Base-by-base conservation (phyloP, 2,329 filamentous ascomycete species). In the Colletotrichum abscissum region DNA sequence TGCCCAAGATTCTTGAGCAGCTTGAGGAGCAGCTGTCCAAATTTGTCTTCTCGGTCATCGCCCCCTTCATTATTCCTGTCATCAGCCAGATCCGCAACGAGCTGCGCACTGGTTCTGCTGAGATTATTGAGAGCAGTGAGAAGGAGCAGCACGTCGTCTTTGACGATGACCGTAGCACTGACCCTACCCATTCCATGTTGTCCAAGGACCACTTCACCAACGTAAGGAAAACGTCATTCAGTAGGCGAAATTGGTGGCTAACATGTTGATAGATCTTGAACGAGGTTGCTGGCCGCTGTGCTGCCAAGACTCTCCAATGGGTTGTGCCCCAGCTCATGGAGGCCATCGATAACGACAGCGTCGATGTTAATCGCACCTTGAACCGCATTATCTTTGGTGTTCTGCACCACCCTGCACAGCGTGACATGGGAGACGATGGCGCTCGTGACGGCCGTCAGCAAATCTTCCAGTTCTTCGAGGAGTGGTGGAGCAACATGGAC, bases 171-270 rank as follows among this genome's bases (percentile, higher is more conserved):
- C 75, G 89, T 64, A 93, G 86, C 75, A 91, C 91, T 24, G 93
- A 98, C 79, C 96, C 95, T 0, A 98, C 95, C 1, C 95, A 98
- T 85, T 97, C 94, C 24, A 98, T 98, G 95, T 86, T 98, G 65
- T 95, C 95, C 72, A 98, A 98, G 85, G 95, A 98, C 79, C 95
- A 98, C 83, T 98, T 98, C 82, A 94, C 93, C 75, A 97, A 97
- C 79, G 87, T 93, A 81, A 83, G 87, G 3, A 78, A 26, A 35
- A 11, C 4, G 28, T 12, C 4, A 35, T 16, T 28, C 7, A 16
- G 22, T 19, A 1, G 12, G 30, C 19, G 2, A 12, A 22, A 26
- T 1, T 72, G 28, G 1, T n/a, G 35, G 3, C 26, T 58, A 63
- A 78, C 68, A 76, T 5, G 7, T 28, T 8, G 11, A 3, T 73